These are phyloP conservation scores for Candida nemodendra DNA, from an alignment of 805 yeast species.

Conservation along the genomic window DNA sequence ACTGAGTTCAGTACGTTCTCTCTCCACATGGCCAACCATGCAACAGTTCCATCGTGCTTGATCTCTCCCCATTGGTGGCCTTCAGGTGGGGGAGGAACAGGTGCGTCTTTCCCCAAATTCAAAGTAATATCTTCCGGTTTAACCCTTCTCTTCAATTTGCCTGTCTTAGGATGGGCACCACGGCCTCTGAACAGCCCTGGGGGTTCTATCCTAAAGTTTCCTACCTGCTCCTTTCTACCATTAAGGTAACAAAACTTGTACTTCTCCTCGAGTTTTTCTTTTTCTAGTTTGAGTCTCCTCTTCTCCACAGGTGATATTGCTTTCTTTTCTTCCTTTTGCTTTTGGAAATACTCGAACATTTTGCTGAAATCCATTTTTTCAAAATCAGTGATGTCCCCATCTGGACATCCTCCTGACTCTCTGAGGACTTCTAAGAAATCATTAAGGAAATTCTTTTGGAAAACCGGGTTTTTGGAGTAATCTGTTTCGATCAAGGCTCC, in stretches of 20 bases:
- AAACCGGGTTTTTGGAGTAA: slow-evolving; percentile 82
- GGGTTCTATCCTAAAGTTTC: slow-evolving; percentile 92
- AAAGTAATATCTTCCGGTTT: slow-evolving; percentile 85
- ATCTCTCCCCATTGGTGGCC: slow-evolving; percentile 93
- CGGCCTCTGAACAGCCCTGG: slow-evolving; percentile 96
- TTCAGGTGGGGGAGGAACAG: slow-evolving; percentile 76
- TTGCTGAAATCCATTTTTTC: slow-evolving; percentile 73
- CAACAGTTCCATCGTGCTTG: slow-evolving; percentile 82
- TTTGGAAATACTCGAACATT: slow-evolving; percentile 71
- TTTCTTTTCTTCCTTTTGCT: slow-evolving; percentile 69
- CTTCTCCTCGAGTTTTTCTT: slow-evolving; percentile 74
- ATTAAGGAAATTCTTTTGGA: slow-evolving; percentile 80
- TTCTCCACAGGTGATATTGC: slow-evolving; percentile 69
- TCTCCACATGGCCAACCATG: slow-evolving; percentile 97
- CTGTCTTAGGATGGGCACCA: slow-evolving; percentile 96
- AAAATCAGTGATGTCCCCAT: slow-evolving; percentile 53
- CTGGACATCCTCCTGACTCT: slow-evolving; percentile 63
- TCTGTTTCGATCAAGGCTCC: slow-evolving; percentile 88
- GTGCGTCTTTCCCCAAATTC: slow-evolving; percentile 70
- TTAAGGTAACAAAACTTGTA: slow-evolving; percentile 77
- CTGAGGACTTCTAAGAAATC: slow-evolving; percentile 71
- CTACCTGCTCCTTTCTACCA: slow-evolving; percentile 89
- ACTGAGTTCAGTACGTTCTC: slow-evolving; percentile 82
- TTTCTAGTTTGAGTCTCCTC: slow-evolving; percentile 67
- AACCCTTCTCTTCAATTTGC: slow-evolving; percentile 83